Base-by-base conservation (phyloP, 2,329 filamentous ascomycete genomes). In the Fusarium verrucosum region DNA sequence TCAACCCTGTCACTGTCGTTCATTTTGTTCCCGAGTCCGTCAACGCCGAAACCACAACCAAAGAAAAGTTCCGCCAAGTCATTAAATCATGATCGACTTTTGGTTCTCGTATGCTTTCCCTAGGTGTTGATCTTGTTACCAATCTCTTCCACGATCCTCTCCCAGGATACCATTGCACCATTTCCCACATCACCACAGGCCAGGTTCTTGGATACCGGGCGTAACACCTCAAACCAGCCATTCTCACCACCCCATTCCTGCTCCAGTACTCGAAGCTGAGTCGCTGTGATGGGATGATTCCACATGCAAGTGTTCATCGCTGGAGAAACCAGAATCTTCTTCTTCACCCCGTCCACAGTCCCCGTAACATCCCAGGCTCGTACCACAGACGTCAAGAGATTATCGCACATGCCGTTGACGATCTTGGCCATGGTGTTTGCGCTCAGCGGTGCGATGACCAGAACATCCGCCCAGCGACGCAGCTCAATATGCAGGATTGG, bases 281-380 rank as follows among this genome's bases (percentile, higher is more conserved):
- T 87, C 45, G 78, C 82, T 1, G 94, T 97, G 41, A 96, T 80
- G 3, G 93, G 94, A 74, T 97, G 92, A 52, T 83, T 81, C 90
- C 91, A 96, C 94, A 97, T 97, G 5, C 89, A 88, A 22, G 87
- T 92, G 75, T 97, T 97, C 92, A 97, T 96, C 26, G 90, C 88
- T 2, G 89, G 89, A 4, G 91, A 91, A 1, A 94, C 90, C 3
- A 95, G 71, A 32, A 96, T 92, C 64, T 82, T 85, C 75, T 89
- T 89, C 75, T 83, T 86, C 49, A 73, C 76, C 7, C 73, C 76
- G 59, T 90, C 87, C 8, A 89, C 78, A 16, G 82, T 73, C 0
- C 87, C 87, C n/a, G 82, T 83, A 0, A 88, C 89, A 76, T 98
- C 94, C 95, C 94, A 99, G 0, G 94, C 94, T 19, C 94, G 83